Evolutionary conservation across 2,329 filamentous ascomycete species (phyloP), one percentile per base, ranked within the genome.

Genomic region (Fusarium nanum): DNA sequence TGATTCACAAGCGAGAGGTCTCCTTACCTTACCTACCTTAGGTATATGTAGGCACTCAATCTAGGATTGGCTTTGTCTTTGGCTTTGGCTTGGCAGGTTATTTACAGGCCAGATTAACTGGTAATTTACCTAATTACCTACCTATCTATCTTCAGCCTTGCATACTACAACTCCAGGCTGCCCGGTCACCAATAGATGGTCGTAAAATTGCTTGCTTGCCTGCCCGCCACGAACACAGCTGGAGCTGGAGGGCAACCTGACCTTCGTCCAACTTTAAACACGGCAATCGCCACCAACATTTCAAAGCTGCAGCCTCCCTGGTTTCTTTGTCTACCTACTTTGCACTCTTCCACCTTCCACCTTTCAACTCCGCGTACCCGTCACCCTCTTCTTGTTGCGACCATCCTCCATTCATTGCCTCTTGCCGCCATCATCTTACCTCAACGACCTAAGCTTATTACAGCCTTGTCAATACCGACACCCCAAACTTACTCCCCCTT

Each of bases 381-480:
- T 55, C 18, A 45, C 25, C 41, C 64, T 56, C 60, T 45, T 41
- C 56, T 63, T 44, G 28, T 40, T 56, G 28, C 47, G 41, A 41
- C 50, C 23, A 22, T 28, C 64, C 40, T 58, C 27, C 53, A 42
- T 71, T 60, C 20, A 47, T 53, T 57, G 56, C 54, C 65, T 60
- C 54, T 48, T 30, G 23, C 40, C 54, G 13, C 34, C 34, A n/a
- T 37, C 34, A 37, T 68, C 62, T 53, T 61, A n/a, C 64, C 52
- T 64, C 53, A 57, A 61, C 60, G 30, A 55, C 58, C 27, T 67
- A 64, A 73, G 64, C 71, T 70, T 73, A 76, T 73, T 74, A 65
- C 71, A 76, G 71, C 72, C 64, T 72, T 49, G 68, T 63, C 63
- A 37, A 42, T 32, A 52, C 59, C 57, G 52, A 63, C 48, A 47